Evolutionary conservation across 2,329 filamentous ascomycete species (phyloP), one percentile per base, ranked within the genome.

Genomic region (Alternaria novae-zelandiae): DNA sequence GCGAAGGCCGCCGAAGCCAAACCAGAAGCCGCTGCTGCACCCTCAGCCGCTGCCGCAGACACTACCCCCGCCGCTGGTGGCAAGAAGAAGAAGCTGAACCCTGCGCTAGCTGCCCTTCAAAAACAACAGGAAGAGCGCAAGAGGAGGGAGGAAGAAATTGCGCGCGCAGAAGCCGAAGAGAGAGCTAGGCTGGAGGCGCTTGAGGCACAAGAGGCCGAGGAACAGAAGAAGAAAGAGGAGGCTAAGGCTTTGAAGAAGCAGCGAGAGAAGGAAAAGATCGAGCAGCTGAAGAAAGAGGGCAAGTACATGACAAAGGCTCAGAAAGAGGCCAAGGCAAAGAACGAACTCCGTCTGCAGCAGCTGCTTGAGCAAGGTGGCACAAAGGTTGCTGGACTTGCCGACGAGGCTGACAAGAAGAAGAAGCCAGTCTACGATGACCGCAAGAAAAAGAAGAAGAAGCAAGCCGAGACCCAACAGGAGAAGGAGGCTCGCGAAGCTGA

Each of bases 51-150:
- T 47, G 59, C 71, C 13, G 51, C 75, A 13, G 77, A 74, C 15
- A 69, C 80, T n/a, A 76, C 81, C 26, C 71, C 74, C 51, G 71
- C 78, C 21, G 76, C 81, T 41, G 83, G 86, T 26, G 90, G 88
- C 47, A 97, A 97, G 85, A 91, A 90, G 76, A 98, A 97, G 88
- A 99, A 98, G 84, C 73, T 98, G 17, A 91, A 92, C 12, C 85
- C 92, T 59, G 90, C 90, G 59, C 85, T 96, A 49, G 86, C 88
- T 53, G 84, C 90, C 47, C 83, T 96, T 30, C 92, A 95, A 83
- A 92, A 91, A 82, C 91, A 95, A 79, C 93, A 96, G 78, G 93
- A 96, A 77, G 90, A 91, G 69, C 82, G 92, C n/a, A 86, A 86
- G 61, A 86, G 83, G 69, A 83, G 82, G 61, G 85, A 90, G 73